Percentiles rank a stretch among this genome's conserved stretches.
phyloP scores from a whole-genome alignment of 192 early-diverging fungal species.

The Rhizoclosmatium globosum region DNA sequence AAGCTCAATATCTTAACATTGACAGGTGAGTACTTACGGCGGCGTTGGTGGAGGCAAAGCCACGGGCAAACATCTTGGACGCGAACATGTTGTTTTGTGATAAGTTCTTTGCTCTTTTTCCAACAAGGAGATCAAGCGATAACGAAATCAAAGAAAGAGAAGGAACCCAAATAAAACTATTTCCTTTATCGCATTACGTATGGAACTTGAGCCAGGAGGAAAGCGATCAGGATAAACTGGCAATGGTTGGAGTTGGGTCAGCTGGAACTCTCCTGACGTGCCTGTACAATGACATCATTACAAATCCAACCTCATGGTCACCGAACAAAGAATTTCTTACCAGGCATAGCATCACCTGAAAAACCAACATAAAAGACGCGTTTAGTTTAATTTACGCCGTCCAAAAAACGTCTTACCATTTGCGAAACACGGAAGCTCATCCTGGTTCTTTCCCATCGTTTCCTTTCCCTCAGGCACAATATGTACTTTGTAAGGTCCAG shows the following conservation, averaged over 20 bases:
- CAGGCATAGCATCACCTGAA: background rate
- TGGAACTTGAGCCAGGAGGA: background rate
- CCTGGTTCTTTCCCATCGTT: constrained; percentile 3
- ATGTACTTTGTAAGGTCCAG: constrained; percentile 16
- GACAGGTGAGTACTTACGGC: constrained; percentile 49
- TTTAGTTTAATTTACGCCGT: too few relatives aligned
- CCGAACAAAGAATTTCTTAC: background rate
- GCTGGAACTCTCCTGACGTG: background rate
- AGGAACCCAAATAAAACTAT: background rate
- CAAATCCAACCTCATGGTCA: too few relatives aligned
- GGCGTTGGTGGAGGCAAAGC: constrained; percentile 65
- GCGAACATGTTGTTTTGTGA: constrained; percentile 46
- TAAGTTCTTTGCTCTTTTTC: background rate
- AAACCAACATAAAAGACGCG: background rate
- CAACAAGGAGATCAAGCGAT: background rate
- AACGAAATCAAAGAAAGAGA: background rate
- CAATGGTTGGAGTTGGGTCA: constrained; percentile 5
- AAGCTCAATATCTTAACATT: too few relatives aligned
- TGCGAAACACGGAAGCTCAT: constrained; percentile 27
- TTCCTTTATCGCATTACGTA: background rate
- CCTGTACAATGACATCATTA: background rate
- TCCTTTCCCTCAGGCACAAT: constrained; percentile 33
- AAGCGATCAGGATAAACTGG: constrained; percentile 14
- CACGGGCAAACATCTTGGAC: constrained; percentile 51
- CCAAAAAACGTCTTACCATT: background rate